Percentiles rank a stretch among this genome's conserved stretches.
Conservation (phyloP, 148 eudicot genomes). For the Camellia granthamiana region DNA sequence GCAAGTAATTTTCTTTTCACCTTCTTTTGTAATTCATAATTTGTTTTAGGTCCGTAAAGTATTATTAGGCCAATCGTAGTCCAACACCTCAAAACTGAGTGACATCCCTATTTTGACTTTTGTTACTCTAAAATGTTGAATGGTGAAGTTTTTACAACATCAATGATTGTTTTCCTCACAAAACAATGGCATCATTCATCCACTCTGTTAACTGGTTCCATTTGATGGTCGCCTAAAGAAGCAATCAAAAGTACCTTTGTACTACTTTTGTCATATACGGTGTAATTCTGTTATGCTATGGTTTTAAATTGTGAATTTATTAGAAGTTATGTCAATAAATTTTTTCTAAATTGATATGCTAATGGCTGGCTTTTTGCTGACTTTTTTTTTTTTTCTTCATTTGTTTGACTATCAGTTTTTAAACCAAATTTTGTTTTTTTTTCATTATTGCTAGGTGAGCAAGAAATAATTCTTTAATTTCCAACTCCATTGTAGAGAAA, state of each 20-base stretch:
- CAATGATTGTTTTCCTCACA: not conserved
- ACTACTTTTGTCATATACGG: no score
- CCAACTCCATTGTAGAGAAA: not conserved
- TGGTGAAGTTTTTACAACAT: not conserved
- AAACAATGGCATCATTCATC: not conserved
- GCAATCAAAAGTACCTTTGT: no score
- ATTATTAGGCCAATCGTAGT: not conserved
- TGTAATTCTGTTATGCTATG: no score
- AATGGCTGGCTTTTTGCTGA: not conserved
- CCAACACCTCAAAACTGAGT: not conserved
- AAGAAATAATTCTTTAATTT: not conserved
- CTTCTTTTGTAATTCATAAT: not conserved
- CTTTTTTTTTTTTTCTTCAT: not conserved
- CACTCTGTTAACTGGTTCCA: not conserved
- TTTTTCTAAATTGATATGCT: not conserved
- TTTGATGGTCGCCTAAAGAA: not conserved
- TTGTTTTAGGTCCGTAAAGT: not conserved
- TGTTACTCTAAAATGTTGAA: not conserved
- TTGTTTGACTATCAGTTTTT: not conserved
- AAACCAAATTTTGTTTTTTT: not conserved
- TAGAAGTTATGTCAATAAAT: not conserved
- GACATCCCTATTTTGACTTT: not conserved
- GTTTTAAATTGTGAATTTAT: not conserved
- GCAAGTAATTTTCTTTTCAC: slow-evolving; percentile 26
- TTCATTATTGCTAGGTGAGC: no score